Conservation (phyloP, 176 grass and related monocot genomes). For the Cenchrus fungigraminus region DNA sequence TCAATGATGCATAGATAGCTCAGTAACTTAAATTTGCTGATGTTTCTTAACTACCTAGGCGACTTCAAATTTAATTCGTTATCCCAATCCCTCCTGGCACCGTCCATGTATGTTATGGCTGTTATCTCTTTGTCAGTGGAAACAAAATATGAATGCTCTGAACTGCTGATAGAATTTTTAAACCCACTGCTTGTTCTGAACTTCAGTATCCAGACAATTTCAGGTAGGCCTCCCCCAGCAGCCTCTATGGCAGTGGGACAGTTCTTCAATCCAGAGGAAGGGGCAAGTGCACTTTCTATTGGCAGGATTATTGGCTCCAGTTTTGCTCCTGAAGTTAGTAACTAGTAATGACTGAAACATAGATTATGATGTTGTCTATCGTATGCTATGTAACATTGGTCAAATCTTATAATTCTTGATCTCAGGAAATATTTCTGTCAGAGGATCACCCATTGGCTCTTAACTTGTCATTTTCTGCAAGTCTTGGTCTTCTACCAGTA, state of each 20-base stretch:
- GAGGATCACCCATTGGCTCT: conserved; percentile 84
- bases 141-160: conserved; percentile 22
- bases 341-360: conserved; percentile 12
- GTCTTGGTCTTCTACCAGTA: conserved; percentile 86
- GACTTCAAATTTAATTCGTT: conserved; percentile 13
- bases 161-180: conserved; percentile 19
- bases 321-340: conserved; percentile 67
- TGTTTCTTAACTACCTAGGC: neutral
- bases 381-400: conserved; percentile 19
- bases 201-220: conserved; percentile 79
- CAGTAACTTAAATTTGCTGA: neutral
- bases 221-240: conserved; percentile 92
- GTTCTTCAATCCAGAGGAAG: conserved; percentile 90
- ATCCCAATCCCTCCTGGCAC: conserved; percentile 6
- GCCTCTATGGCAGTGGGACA: conserved; percentile 98
- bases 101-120: neutral
- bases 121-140: conserved; percentile 14
- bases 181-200: conserved; percentile 44
- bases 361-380: conserved; percentile 16
- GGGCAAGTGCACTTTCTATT: conserved; percentile 62
- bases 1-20: conserved; percentile 18
- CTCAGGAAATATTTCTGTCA: conserved; percentile 79
- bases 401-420: conserved; percentile 40
- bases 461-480: conserved; percentile 82
- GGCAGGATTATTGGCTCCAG: conserved; percentile 60